A percentile compares a stretch with the other conserved stretches of the same genome.
Evolutionary conservation across 163 green algal species (phyloP).

Genomic region (Chlamydomonas reinhardtii): DNA sequence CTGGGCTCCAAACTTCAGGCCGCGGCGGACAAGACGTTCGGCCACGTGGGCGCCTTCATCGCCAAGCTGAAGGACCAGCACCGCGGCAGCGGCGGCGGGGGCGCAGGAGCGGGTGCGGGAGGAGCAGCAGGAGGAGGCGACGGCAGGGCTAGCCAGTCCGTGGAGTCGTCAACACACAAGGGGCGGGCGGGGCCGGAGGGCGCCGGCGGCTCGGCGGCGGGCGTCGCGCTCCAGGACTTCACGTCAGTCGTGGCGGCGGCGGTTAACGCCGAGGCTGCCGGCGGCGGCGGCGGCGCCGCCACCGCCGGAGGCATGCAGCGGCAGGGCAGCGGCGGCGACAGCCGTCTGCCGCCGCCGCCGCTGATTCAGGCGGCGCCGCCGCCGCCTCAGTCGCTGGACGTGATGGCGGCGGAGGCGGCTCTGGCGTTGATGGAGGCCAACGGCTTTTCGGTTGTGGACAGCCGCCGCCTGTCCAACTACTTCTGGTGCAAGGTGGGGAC

Average conservation of each 20-base stretch:
- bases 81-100: not conserved
- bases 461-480: constrained; percentile 44
- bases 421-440: constrained; percentile 53
- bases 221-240: too few species aligned
- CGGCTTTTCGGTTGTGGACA: constrained; percentile 51
- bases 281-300: not conserved
- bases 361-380: not conserved
- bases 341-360: not conserved
- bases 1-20: not conserved
- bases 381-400: too few species aligned
- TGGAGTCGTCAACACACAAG: not conserved
- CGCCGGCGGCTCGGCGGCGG: too few species aligned
- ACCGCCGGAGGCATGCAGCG: not conserved
- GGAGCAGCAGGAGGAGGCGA: not conserved
- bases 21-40: constrained; percentile 14
- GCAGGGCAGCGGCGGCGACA: not conserved
- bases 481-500: constrained; percentile 56
- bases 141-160: not conserved
- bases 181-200: too few species aligned
- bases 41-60: constrained; percentile 36
- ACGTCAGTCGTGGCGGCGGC: too few species aligned
- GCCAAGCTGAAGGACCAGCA: constrained; percentile 14
- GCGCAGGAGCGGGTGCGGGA: too few species aligned
- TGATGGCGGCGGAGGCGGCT: constrained; percentile 25
- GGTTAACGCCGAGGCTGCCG: too few species aligned